These are phyloP conservation scores for Piper longum DNA, from an alignment of 164 flowering plant species.

Conservation along the genomic window DNA sequence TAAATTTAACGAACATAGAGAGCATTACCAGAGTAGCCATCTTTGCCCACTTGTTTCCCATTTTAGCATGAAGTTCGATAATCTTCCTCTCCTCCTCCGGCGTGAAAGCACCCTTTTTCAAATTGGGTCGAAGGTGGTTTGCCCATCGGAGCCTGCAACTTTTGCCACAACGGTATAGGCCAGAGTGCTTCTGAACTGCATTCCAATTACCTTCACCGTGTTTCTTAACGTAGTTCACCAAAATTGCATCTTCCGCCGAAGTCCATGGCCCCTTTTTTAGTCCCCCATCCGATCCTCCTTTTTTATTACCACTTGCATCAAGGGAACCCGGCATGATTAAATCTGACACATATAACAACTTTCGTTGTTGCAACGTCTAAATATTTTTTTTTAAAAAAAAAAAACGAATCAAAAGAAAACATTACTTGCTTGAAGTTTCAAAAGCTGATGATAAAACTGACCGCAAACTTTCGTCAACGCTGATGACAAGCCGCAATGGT, in stretches of 20 bases:
- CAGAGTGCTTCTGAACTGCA: conserved; percentile 75
- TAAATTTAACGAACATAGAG: not conserved
- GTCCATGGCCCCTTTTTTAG: conserved; percentile 93
- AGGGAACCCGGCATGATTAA: not conserved
- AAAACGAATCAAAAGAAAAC: no score
- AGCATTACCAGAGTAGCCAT: conserved; percentile 73
- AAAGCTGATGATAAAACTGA: no score
- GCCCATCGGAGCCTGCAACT: conserved; percentile 89
- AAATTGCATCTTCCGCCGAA: conserved; percentile 72
- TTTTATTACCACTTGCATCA: conserved; percentile 29
- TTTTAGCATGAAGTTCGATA: conserved; percentile 67
- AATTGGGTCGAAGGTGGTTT: conserved; percentile 72
- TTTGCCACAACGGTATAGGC: conserved; percentile 75
- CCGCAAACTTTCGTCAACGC: no score
- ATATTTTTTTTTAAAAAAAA: no score
- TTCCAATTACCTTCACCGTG: conserved; percentile 93
- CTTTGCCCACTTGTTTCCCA: conserved; percentile 92
- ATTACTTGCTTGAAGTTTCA: no score
- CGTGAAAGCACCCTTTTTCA: conserved; percentile 79
- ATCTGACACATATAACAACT: no score
- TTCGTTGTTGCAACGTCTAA: no score
- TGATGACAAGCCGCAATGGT: no score
- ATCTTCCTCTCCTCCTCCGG: conserved; percentile 56
- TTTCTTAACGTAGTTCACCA: conserved; percentile 66
- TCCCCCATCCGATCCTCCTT: conserved; percentile 26